Conservation (phyloP, 306 rosid species). For the Trichosanthes truncata region DNA sequence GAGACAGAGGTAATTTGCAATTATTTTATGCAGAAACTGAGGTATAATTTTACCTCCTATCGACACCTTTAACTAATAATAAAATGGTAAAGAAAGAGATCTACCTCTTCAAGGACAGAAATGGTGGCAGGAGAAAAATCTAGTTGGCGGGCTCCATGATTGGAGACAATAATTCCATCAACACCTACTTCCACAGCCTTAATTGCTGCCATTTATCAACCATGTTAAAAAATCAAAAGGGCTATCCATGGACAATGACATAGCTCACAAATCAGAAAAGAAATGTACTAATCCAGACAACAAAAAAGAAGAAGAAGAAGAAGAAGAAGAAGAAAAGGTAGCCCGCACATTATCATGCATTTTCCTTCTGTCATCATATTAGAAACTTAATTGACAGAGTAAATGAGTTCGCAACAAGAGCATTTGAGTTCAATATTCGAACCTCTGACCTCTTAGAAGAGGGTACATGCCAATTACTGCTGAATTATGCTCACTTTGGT, state of each 20-base stretch:
- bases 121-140: constrained; percentile 28
- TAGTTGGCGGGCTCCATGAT: constrained; percentile 38
- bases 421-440: too few species aligned
- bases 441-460: constrained; percentile 28
- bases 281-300: too few species aligned
- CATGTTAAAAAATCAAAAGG: not conserved
- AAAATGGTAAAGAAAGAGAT: not conserved
- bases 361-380: not conserved
- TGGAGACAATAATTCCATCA: constrained; percentile 33
- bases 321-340: too few species aligned
- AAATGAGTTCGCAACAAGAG: not conserved
- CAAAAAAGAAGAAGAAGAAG: too few species aligned
- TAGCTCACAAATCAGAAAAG: not conserved
- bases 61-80: not conserved
- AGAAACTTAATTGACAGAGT: not conserved
- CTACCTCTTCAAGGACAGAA: constrained; percentile 35
- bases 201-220: constrained; percentile 15
- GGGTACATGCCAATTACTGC: too few species aligned
- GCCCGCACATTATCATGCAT: not conserved
- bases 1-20: not conserved
- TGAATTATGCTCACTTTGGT: too few species aligned
- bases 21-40: not conserved
- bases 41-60: not conserved
- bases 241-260: not conserved
- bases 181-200: constrained; percentile 29